Percentiles rank a stretch among this genome's conserved stretches.
These are phyloP conservation scores for Grosmannia penicillata DNA, from an alignment of 2,329 filamentous ascomycete species.

Conservation along the genomic window DNA sequence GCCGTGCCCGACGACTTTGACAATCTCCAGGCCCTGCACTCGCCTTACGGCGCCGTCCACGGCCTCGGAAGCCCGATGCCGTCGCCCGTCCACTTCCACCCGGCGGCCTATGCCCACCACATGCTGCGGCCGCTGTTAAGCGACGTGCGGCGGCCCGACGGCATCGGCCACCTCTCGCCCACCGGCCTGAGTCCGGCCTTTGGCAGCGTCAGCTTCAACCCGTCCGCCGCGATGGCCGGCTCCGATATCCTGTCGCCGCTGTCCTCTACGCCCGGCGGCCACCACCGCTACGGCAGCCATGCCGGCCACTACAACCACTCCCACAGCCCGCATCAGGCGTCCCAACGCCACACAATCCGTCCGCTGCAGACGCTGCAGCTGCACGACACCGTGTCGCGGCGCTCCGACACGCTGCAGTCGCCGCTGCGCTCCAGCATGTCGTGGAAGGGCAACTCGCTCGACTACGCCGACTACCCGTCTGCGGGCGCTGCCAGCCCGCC, in stretches of 20 bases:
- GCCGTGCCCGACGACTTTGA: constrained; percentile 58
- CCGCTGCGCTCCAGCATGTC: constrained; percentile 45
- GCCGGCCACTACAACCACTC: constrained; percentile 21
- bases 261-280: constrained; percentile 28
- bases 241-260: constrained; percentile 43
- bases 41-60: constrained; percentile 48
- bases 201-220: constrained; percentile 51
- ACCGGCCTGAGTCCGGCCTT: constrained; percentile 54
- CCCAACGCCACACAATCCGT: constrained; percentile 27
- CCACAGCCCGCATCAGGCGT: not conserved
- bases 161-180: constrained; percentile 45
- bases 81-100: constrained; percentile 32
- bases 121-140: constrained; percentile 55
- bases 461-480: constrained; percentile 36
- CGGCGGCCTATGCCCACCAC: constrained; percentile 38
- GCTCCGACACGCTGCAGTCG: constrained; percentile 43
- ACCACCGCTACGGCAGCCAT: constrained; percentile 36
- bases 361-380: constrained; percentile 37
- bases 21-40: constrained; percentile 54
- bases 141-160: constrained; percentile 46
- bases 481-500: constrained; percentile 22
- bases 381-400: constrained; percentile 39
- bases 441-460: constrained; percentile 46
- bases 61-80: constrained; percentile 31
- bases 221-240: constrained; percentile 28